These are phyloP conservation scores for Choanephora cucurbitarum DNA, from an alignment of 371 early-diverging fungal genomes.

Conservation along the genomic window DNA sequence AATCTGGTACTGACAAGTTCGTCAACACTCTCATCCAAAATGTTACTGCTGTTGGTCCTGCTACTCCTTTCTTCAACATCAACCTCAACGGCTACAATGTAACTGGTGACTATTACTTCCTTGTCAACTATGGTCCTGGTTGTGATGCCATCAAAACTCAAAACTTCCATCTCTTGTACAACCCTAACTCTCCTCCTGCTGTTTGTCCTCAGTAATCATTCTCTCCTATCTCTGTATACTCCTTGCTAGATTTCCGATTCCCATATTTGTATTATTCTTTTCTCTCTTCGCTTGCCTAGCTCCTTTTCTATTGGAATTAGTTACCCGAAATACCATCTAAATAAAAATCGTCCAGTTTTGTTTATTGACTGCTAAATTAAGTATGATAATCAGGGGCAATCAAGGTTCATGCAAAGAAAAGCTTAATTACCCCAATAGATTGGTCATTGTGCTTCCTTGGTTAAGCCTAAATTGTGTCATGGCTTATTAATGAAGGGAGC, in stretches of 20 bases:
- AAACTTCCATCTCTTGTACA: slow-evolving; percentile 27
- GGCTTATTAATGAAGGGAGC: too few relatives aligned
- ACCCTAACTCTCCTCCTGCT: slow-evolving; percentile 35
- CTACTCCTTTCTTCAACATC: slow-evolving; percentile 24
- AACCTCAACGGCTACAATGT: slow-evolving; percentile 14
- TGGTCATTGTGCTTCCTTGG: too few relatives aligned
- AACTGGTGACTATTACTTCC: slow-evolving; percentile 32
- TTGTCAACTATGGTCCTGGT: slow-evolving; percentile 20
- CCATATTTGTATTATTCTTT: not conserved
- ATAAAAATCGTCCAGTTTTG: too few relatives aligned
- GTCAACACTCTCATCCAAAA: slow-evolving; percentile 17
- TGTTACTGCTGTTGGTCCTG: slow-evolving; percentile 11
- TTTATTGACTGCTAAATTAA: too few relatives aligned
- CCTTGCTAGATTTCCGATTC: not conserved
- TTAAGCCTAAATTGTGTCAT: too few relatives aligned
- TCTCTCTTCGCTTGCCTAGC: not conserved
- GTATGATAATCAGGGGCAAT: too few relatives aligned
- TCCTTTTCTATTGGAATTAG: too few relatives aligned
- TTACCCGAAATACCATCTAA: too few relatives aligned
- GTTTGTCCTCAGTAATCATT: slow-evolving; percentile 7
- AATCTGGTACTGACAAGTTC: slow-evolving; percentile 20
- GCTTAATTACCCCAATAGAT: too few relatives aligned
- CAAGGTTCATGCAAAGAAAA: too few relatives aligned
- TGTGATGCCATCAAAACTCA: slow-evolving; percentile 25
- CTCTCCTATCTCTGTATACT: not conserved